Evolutionary conservation across 2,329 filamentous ascomycete species (phyloP).

Genomic region (Calonectria ilicicola): DNA sequence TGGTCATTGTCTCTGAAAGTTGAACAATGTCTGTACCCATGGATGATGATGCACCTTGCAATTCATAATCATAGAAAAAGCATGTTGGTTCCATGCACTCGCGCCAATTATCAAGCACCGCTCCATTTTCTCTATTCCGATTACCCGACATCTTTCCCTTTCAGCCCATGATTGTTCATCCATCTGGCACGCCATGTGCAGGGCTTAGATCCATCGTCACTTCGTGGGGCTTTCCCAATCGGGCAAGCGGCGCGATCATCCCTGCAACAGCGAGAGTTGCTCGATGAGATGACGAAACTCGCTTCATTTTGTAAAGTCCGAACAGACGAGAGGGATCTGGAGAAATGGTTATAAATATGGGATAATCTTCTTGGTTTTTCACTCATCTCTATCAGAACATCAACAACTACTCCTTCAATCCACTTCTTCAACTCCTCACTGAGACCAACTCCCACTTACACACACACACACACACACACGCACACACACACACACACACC

Average conservation of each 20-base stretch:
- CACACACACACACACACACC: background rate
- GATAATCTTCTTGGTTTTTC: background rate
- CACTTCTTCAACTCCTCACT: background rate
- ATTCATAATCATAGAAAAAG: too few relatives aligned
- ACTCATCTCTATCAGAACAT: background rate
- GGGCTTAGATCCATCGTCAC: background rate
- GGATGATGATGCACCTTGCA: too few relatives aligned
- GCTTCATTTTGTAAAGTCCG: conserved; percentile 17
- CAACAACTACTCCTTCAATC: background rate
- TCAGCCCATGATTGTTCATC: background rate
- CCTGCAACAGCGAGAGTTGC: conserved; percentile 19
- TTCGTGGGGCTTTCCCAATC: conserved; percentile 26
- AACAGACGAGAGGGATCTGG: background rate
- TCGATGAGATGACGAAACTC: background rate
- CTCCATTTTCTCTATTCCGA: background rate
- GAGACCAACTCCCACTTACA: background rate
- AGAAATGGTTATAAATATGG: conserved; percentile 9
- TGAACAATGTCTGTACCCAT: too few relatives aligned
- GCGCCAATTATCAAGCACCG: background rate
- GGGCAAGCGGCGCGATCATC: conserved; percentile 36
- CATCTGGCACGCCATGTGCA: background rate
- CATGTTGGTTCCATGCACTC: too few relatives aligned
- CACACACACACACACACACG: background rate
- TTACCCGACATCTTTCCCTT: background rate
- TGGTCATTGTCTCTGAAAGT: too few relatives aligned